These are phyloP conservation scores for Pseudozyma thailandica DNA, from an alignment of 1,284 basidiomycete species.

Conservation along the genomic window DNA sequence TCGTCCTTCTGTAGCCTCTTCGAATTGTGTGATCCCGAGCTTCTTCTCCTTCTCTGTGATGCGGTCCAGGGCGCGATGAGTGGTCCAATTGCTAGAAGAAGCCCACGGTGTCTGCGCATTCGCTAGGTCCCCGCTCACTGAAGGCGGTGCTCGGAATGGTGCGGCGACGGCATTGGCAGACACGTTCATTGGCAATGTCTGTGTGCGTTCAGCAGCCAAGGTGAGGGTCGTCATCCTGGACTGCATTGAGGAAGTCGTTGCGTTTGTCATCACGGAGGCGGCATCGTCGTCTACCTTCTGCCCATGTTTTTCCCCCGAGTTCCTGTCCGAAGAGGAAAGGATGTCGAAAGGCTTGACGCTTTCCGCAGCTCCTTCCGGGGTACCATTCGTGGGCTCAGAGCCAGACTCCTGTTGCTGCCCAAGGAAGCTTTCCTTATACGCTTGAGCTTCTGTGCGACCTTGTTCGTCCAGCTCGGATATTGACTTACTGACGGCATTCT, in stretches of 20 bases:
- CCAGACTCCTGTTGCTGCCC: slow-evolving; percentile 6
- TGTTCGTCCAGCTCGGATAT: slow-evolving; percentile 18
- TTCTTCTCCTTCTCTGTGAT: slow-evolving; percentile 43
- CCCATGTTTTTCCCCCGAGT: background rate
- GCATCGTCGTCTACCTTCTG: slow-evolving; percentile 7
- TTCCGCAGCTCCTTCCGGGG: background rate
- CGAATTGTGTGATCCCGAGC: slow-evolving; percentile 49
- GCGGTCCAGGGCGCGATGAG: slow-evolving; percentile 47
- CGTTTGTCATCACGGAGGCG: slow-evolving; percentile 35
- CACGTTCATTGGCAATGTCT: slow-evolving; percentile 35
- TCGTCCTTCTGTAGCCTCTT: slow-evolving; percentile 45
- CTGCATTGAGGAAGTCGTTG: slow-evolving; percentile 22
- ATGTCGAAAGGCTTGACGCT: slow-evolving; percentile 22
- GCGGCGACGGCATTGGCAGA: slow-evolving; percentile 27
- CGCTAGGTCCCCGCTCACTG: slow-evolving; percentile 29
- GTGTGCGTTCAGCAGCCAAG: slow-evolving; percentile 16
- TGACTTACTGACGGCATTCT: background rate
- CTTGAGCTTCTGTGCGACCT: slow-evolving; percentile 34
- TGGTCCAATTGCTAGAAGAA: slow-evolving; percentile 24
- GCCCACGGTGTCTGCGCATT: slow-evolving; percentile 37
- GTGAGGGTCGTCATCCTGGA: slow-evolving; percentile 44
- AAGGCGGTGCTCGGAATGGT: slow-evolving; percentile 31
- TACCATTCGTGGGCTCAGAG: background rate
- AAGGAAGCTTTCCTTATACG: slow-evolving; percentile 35
- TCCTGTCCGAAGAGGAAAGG: background rate